Base-by-base conservation (phyloP, 2,329 filamentous ascomycete genomes). In the Westerdykella sp. region DNA sequence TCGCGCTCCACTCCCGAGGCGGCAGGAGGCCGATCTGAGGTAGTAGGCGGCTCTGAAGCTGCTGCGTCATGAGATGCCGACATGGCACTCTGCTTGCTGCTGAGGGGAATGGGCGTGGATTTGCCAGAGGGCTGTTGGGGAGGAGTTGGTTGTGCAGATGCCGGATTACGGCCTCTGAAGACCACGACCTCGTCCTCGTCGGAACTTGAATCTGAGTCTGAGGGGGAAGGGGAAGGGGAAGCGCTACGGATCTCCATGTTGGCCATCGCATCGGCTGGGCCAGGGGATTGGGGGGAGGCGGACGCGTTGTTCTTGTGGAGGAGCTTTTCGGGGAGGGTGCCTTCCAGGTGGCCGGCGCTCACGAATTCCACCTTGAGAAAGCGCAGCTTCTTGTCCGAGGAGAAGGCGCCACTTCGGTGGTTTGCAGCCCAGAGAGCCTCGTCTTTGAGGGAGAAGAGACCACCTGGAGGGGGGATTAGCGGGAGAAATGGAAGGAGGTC, bases 111-210 rank as follows among this genome's bases (percentile, higher is more conserved):
- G 3, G 32, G 32, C 6, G 32, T 35, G 15, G 32, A 15, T 15
- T 35, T 14, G 3, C 16, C 12, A 9, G 32, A 15, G 13, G 32
- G 15, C n/a, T 2, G 32, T 14, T 15, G 14, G 15, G 38, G 7
- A 11, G 21, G 18, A 5, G 42, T 28, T 4, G 39, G 22, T 28
- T 39, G 42, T 6, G 41, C 37, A 22, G 43, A 40, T 4, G 46
- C 34, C 11, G 42, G 46, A 13, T 48, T 46, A 37, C 65, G 60
- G 6, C 65, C 65, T 46, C 49, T 51, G 48, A 68, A 68, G 14
- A 68, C 48, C 37, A 89, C 80, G 5, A 87, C 71, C 50, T 95
- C 87, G 38, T 86, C 85, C 9, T 28, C 25, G 25, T 7, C 25
- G 2, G 25, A 28, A 55, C 83, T 85, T 0, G 84, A 86, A 37